Evolutionary conservation across 148 eudicot species (phyloP).

Genomic region (Amaranthus cruentus): DNA sequence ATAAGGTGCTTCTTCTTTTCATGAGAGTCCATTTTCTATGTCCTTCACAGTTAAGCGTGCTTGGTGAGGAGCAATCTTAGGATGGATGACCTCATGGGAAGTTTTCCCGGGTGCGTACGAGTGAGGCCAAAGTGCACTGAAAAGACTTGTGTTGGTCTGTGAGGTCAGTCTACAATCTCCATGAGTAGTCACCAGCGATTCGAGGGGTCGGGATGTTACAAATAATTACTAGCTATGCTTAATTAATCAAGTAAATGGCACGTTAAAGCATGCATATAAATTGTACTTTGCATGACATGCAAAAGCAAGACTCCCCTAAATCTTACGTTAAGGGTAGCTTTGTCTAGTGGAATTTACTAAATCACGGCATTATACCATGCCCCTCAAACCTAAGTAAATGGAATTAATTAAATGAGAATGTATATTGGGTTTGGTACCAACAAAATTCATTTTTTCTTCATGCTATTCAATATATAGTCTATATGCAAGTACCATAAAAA

Average conservation of each 20-base stretch:
- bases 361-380: constrained; percentile 10
- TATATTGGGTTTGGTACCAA: neutral
- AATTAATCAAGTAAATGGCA: constrained; percentile 14
- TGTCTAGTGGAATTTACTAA: constrained; percentile 27
- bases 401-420: neutral
- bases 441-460: no score
- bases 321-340: constrained; percentile 27
- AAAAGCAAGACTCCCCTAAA: constrained; percentile 8
- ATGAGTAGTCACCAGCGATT: no score
- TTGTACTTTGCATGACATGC: constrained; percentile 22
- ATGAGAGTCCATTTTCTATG: no score
- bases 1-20: no score
- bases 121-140: no score
- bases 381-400: constrained; percentile 1
- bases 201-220: no score
- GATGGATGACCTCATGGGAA: no score
- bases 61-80: no score
- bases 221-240: neutral
- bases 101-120: no score
- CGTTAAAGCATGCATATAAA: constrained; percentile 8
- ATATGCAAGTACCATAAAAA: constrained; percentile 15
- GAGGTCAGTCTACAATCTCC: no score
- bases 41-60: no score
- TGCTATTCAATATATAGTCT: neutral
- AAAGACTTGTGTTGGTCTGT: no score